phyloP scores from a whole-genome alignment of 371 early-diverging fungal genomes.

The Choanephora cucurbitarum region DNA sequence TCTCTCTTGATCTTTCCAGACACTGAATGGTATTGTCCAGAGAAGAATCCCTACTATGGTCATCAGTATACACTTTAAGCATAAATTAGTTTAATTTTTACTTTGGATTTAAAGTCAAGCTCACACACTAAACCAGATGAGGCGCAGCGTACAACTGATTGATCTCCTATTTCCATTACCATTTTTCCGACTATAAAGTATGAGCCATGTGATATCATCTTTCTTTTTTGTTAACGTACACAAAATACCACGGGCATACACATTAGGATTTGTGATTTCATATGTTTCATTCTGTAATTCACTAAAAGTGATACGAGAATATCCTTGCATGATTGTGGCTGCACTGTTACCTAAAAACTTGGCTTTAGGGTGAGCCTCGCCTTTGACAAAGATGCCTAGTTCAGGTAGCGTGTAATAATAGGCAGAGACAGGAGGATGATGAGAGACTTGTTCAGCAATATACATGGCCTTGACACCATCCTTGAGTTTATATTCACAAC shows the following conservation, averaged over 20 bases:
- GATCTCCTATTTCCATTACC: slow-evolving; percentile 93
- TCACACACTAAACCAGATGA: slow-evolving; percentile 77
- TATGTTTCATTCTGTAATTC: slow-evolving; percentile 39
- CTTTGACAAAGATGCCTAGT: slow-evolving; percentile 71
- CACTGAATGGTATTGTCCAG: slow-evolving; percentile 82
- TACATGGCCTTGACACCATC: slow-evolving; percentile 60
- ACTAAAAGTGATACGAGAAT: slow-evolving; percentile 51
- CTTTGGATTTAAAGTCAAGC: slow-evolving; percentile 94
- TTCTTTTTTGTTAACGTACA: no score
- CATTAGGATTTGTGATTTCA: slow-evolving; percentile 43
- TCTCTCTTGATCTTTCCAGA: slow-evolving; percentile 81
- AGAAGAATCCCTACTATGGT: slow-evolving; percentile 87
- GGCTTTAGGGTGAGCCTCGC: slow-evolving; percentile 88
- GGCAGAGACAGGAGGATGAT: slow-evolving; percentile 75
- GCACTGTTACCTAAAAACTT: slow-evolving; percentile 94
- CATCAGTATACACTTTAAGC: no score
- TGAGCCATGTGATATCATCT: no score
- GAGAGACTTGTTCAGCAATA: slow-evolving; percentile 73
- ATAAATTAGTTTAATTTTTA: slow-evolving; percentile 21
- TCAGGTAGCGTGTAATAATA: slow-evolving; percentile 66
- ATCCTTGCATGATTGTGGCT: slow-evolving; percentile 78
- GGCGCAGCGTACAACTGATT: slow-evolving; percentile 71
- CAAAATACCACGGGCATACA: slow-evolving; percentile 52
- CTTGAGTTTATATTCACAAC: slow-evolving; percentile 68
- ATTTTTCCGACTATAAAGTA: slow-evolving; percentile 82